These are phyloP conservation scores for Mortierella antarctica DNA, from an alignment of 192 early-diverging fungal species.

Conservation along the genomic window DNA sequence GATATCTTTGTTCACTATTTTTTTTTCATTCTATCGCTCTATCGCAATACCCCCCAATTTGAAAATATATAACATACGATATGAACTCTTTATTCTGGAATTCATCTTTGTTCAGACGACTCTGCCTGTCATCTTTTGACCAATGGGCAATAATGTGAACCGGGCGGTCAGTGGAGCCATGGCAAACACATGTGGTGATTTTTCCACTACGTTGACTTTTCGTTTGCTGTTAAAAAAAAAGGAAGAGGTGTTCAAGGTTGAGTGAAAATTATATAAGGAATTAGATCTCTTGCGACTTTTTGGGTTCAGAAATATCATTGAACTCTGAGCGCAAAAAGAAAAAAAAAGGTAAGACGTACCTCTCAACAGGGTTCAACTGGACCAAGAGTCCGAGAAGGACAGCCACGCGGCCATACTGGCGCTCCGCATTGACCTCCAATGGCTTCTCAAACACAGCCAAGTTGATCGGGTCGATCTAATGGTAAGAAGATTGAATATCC, in stretches of 20 bases:
- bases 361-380: constrained; percentile 57
- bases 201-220: constrained; percentile 51
- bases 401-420: constrained; percentile 64
- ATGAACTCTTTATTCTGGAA: not conserved
- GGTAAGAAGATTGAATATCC: constrained; percentile 1
- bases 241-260: not conserved
- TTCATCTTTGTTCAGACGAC: constrained; percentile 13
- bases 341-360: constrained; percentile 16
- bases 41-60: no score
- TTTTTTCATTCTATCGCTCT: no score
- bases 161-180: constrained; percentile 62
- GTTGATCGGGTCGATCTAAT: constrained; percentile 77
- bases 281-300: no score
- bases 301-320: no score
- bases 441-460: constrained; percentile 63
- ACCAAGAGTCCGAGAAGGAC: constrained; percentile 66
- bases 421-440: constrained; percentile 63
- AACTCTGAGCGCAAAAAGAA: not conserved
- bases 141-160: constrained; percentile 70
- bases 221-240: constrained; percentile 42
- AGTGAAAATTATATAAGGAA: no score
- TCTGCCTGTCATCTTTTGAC: constrained; percentile 52
- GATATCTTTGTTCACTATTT: no score
- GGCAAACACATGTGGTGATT: constrained; percentile 67
- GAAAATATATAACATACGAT: no score